Evolutionary conservation across 257 asterid genomes (phyloP).

Genomic region (Primulina eburnea): DNA sequence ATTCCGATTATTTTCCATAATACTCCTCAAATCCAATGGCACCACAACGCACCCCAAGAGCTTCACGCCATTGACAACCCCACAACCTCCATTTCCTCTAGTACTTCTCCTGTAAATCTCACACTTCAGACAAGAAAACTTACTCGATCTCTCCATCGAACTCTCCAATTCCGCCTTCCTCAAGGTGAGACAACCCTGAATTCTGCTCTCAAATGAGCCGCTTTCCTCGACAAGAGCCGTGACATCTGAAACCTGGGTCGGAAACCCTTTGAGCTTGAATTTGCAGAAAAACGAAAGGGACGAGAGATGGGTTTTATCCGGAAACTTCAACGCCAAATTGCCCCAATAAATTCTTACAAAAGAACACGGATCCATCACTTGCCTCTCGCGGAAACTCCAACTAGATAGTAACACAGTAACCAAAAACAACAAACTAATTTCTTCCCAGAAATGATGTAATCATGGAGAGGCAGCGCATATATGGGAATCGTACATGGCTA

Average conservation of each 20-base stretch:
- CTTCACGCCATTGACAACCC: slow-evolving; percentile 37
- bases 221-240: slow-evolving; percentile 32
- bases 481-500: not conserved
- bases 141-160: slow-evolving; percentile 39
- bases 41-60: slow-evolving; percentile 55
- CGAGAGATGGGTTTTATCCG: slow-evolving; percentile 21
- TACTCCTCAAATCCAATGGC: slow-evolving; percentile 62
- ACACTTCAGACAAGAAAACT: slow-evolving; percentile 34
- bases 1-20: slow-evolving; percentile 42
- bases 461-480: not conserved
- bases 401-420: not conserved
- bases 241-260: slow-evolving; percentile 48
- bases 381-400: not conserved
- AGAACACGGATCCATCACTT: slow-evolving; percentile 91
- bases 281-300: slow-evolving; percentile 46
- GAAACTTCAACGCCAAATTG: slow-evolving; percentile 48
- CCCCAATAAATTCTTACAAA: slow-evolving; percentile 68
- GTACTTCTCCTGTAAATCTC: slow-evolving; percentile 48
- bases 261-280: slow-evolving; percentile 60
- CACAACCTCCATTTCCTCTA: slow-evolving; percentile 32
- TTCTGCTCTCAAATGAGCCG: slow-evolving; percentile 48
- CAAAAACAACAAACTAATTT: not conserved
- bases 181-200: slow-evolving; percentile 57
- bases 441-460: not conserved
- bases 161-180: slow-evolving; percentile 62